Evolutionary conservation across 2,329 filamentous ascomycete species (phyloP).

Genomic region (Aspergillus costaricaensis): DNA sequence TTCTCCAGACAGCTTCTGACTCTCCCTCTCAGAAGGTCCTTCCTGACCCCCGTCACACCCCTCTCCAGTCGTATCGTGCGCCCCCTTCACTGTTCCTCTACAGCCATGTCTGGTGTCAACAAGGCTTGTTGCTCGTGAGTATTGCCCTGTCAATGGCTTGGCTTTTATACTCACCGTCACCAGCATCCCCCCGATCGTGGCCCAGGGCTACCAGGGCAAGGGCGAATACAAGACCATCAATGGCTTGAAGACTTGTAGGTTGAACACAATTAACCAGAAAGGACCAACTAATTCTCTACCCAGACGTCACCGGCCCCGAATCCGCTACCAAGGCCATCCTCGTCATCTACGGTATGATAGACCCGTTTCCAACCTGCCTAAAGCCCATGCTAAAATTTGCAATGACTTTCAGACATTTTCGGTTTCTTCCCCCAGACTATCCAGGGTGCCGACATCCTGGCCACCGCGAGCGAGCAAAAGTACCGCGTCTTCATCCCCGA

Average conservation of each 20-base stretch:
- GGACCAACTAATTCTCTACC: background rate
- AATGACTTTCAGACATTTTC: slow-evolving; percentile 55
- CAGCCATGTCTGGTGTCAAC: slow-evolving; percentile 44
- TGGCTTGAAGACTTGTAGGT: slow-evolving; percentile 62
- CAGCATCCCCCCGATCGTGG: slow-evolving; percentile 46
- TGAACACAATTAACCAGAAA: background rate
- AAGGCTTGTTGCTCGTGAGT: slow-evolving; percentile 50
- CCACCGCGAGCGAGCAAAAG: slow-evolving; percentile 60
- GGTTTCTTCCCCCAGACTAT: slow-evolving; percentile 65
- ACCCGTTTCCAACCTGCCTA: background rate
- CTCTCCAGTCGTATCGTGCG: slow-evolving; percentile 12
- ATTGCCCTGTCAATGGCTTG: background rate
- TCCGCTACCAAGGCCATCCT: slow-evolving; percentile 60
- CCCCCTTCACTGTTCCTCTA: slow-evolving; percentile 26
- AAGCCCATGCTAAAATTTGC: background rate
- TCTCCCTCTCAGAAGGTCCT: slow-evolving; percentile 25
- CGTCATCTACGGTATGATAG: slow-evolving; percentile 51
- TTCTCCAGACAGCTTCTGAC: slow-evolving; percentile 27
- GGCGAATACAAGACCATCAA: slow-evolving; percentile 61
- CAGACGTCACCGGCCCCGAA: slow-evolving; percentile 59
- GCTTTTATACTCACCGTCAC: background rate
- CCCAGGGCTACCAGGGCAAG: slow-evolving; percentile 56
- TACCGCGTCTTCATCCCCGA: slow-evolving; percentile 91
- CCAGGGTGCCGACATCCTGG: slow-evolving; percentile 65
- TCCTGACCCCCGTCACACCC: slow-evolving; percentile 14